Conservation (phyloP, 306 rosid species). For the Cicer arietinum region DNA sequence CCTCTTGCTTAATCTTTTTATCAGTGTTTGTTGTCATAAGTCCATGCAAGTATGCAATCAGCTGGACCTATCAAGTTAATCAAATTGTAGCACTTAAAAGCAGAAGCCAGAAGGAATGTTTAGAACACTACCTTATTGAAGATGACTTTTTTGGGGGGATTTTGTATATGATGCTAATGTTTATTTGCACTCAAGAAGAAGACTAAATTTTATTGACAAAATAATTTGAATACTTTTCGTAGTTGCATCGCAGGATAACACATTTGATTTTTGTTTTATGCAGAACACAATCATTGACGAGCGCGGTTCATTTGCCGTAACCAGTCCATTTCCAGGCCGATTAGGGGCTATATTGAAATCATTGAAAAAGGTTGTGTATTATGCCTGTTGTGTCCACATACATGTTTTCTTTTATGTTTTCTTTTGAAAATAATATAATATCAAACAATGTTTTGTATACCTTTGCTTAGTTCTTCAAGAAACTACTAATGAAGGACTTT, state of each 20-base stretch:
- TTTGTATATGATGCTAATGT: neutral
- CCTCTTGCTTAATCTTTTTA: conserved; percentile 20
- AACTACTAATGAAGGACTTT: conserved; percentile 15
- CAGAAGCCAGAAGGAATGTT: conserved; percentile 9
- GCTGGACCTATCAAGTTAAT: conserved; percentile 17
- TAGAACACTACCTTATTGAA: conserved; percentile 1
- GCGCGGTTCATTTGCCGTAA: conserved; percentile 89
- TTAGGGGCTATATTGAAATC: conserved; percentile 64
- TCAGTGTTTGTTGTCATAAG: conserved; percentile 13
- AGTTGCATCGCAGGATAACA: conserved; percentile 32
- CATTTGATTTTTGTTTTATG: conserved; percentile 36
- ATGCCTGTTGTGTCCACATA: neutral
- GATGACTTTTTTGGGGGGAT: neutral
- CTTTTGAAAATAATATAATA: conserved; percentile 25
- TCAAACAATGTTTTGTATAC: conserved; percentile 1
- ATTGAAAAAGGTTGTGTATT: conserved; percentile 62
- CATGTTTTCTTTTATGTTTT: conserved; percentile 30
- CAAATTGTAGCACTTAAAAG: conserved; percentile 22
- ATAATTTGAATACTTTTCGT: neutral
- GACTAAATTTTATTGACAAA: conserved; percentile 20
- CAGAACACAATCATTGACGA: conserved; percentile 89
- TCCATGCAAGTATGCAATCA: neutral
- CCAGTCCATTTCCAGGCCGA: conserved; percentile 81
- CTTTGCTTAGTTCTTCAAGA: conserved; percentile 18
- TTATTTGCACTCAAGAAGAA: conserved; percentile 13